phyloP scores from a whole-genome alignment of 495 filamentous ascomycete genomes.

The Amorphotheca resinae region DNA sequence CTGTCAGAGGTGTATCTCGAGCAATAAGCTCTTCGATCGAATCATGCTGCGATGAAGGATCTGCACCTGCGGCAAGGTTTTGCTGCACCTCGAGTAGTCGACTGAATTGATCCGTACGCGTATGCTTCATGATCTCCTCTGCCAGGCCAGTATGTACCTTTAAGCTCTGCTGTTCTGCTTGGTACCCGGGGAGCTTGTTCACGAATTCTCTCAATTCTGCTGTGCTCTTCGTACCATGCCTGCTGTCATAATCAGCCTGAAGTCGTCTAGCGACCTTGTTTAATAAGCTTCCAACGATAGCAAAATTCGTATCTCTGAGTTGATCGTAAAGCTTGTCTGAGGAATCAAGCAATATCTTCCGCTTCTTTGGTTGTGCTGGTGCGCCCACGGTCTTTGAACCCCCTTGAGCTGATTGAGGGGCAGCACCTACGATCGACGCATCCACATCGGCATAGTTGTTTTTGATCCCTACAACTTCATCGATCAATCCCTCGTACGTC shows the following conservation, averaged over 20 bases:
- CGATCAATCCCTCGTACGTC: slow-evolving; percentile 93
- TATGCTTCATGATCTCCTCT: slow-evolving; percentile 90
- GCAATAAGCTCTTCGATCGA: slow-evolving; percentile 87
- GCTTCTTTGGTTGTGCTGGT: slow-evolving; percentile 54
- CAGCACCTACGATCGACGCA: slow-evolving; percentile 71
- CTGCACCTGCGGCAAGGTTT: slow-evolving; percentile 82
- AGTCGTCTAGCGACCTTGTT: slow-evolving; percentile 87
- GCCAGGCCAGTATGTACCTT: slow-evolving; percentile 84
- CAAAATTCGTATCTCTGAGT: slow-evolving; percentile 87
- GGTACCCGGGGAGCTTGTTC: slow-evolving; percentile 77
- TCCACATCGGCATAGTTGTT: slow-evolving; percentile 90
- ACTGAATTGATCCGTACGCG: slow-evolving; percentile 75
- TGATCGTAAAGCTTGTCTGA: slow-evolving; percentile 83
- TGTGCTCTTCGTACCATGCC: slow-evolving; percentile 79
- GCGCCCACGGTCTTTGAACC: slow-evolving; percentile 42
- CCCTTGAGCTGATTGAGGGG: slow-evolving; percentile 41
- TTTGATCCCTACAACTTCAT: slow-evolving; percentile 84
- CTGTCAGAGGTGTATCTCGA: slow-evolving; percentile 63
- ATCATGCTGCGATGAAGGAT: slow-evolving; percentile 79
- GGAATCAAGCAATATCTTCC: slow-evolving; percentile 81
- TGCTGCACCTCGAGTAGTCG: slow-evolving; percentile 88
- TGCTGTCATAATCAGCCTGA: slow-evolving; percentile 75
- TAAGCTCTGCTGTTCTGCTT: slow-evolving; percentile 83
- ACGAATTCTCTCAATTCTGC: slow-evolving; percentile 89
- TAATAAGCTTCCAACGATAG: slow-evolving; percentile 75